Evolutionary conservation across 2,329 filamentous ascomycete genomes (phyloP).

Genomic region (Lachnellula arida): DNA sequence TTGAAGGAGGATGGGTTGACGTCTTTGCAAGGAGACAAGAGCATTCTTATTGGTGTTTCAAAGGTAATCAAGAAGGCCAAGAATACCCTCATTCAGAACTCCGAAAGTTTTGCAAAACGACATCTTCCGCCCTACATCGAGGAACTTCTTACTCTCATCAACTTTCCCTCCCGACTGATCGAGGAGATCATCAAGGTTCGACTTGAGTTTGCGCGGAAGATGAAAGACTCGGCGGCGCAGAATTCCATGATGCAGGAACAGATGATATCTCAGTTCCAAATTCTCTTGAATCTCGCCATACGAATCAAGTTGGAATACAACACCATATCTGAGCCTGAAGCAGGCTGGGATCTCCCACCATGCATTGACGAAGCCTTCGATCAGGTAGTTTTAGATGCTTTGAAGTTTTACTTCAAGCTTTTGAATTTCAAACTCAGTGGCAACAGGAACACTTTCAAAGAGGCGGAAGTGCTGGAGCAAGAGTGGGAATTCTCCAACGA

Average conservation of each 20-base stretch:
- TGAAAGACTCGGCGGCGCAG: constrained; percentile 91
- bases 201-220: constrained; percentile 85
- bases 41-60: constrained; percentile 80
- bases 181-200: constrained; percentile 95
- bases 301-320: constrained; percentile 88
- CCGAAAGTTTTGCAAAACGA: constrained; percentile 76
- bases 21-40: constrained; percentile 81
- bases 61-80: constrained; percentile 92
- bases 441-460: constrained; percentile 99
- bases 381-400: constrained; percentile 79
- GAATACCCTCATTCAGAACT: constrained; percentile 80
- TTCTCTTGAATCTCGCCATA: constrained; percentile 85
- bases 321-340: constrained; percentile 76
- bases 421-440: constrained; percentile 95
- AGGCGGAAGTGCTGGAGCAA: constrained; percentile 93
- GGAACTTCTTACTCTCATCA: constrained; percentile 91
- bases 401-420: constrained; percentile 99
- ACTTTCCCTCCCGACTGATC: constrained; percentile 91
- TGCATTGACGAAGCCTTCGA: constrained; percentile 98
- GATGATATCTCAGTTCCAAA: constrained; percentile 96
- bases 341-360: constrained; percentile 90
- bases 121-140: constrained; percentile 96
- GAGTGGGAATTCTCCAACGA: constrained; percentile 98
- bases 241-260: constrained; percentile 93
- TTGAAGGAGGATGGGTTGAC: constrained; percentile 94